phyloP scores from a whole-genome alignment of 257 asterid species.

The Capsicum pubescens region DNA sequence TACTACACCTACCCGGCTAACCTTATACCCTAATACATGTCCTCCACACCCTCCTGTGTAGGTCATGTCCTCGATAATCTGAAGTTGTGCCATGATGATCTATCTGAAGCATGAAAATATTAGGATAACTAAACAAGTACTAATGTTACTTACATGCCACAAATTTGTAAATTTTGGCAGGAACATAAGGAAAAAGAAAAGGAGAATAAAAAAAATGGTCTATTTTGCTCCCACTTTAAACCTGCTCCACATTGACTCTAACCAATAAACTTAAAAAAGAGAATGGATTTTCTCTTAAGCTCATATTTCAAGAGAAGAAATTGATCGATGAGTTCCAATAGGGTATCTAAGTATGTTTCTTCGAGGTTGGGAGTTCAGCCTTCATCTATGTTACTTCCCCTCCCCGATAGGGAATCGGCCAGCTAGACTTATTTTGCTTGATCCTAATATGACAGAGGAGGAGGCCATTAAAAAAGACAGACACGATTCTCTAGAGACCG shows the following conservation, averaged over 20 bases:
- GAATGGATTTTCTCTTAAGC: neutral
- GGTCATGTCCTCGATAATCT: too few relatives aligned
- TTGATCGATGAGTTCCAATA: constrained; percentile 5
- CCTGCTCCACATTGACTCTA: neutral
- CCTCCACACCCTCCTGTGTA: too few relatives aligned
- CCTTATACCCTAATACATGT: too few relatives aligned
- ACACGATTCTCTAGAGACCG: too few relatives aligned
- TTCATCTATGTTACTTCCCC: too few relatives aligned
- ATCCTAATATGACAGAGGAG: too few relatives aligned
- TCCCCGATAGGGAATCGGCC: too few relatives aligned
- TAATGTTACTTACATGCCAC: neutral
- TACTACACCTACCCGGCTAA: too few relatives aligned
- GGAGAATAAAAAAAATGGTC: neutral
- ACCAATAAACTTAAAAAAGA: neutral
- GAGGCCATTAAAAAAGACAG: too few relatives aligned
- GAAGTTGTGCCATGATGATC: neutral
- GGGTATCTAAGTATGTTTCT: too few relatives aligned
- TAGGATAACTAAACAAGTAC: neutral
- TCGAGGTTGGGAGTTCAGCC: too few relatives aligned
- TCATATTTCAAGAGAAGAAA: neutral
- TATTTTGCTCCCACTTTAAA: neutral
- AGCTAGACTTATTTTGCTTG: too few relatives aligned
- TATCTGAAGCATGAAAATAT: neutral
- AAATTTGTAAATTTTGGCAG: neutral
- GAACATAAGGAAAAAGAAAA: neutral